A percentile compares a stretch with the other conserved stretches of the same genome.
These are phyloP conservation scores for Fusarium sp. DNA, from an alignment of 2,329 filamentous ascomycete genomes.

Conservation along the genomic window DNA sequence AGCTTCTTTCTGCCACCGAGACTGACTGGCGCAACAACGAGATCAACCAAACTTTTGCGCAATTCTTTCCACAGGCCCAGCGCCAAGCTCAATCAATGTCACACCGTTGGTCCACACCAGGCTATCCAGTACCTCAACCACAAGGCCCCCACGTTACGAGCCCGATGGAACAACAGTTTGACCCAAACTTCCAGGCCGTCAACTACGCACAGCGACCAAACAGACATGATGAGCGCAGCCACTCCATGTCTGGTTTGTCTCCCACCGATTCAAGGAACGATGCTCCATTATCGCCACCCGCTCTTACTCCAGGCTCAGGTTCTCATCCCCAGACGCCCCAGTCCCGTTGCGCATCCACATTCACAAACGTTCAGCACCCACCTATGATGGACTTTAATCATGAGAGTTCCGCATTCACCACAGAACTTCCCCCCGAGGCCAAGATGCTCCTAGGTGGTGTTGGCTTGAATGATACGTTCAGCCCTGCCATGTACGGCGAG, in stretches of 20 bases:
- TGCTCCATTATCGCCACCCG: conserved; percentile 41
- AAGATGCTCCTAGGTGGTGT: conserved; percentile 53
- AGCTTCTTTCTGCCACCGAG: conserved; percentile 53
- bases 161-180: conserved; percentile 33
- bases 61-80: conserved; percentile 58
- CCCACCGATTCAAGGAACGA: conserved; percentile 34
- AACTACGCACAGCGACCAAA: conserved; percentile 36
- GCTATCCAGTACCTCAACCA: conserved; percentile 24
- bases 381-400: conserved; percentile 40
- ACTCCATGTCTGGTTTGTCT: conserved; percentile 35
- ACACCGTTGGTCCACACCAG: conserved; percentile 41
- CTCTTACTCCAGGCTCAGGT: conserved; percentile 46
- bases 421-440: conserved; percentile 57
- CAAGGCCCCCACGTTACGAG: conserved; percentile 26
- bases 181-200: conserved; percentile 42
- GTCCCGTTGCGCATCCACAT: conserved; percentile 37
- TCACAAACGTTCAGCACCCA: conserved; percentile 25
- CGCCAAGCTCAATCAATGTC: conserved; percentile 44
- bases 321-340: conserved; percentile 42
- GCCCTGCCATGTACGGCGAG: conserved; percentile 17
- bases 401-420: conserved; percentile 55
- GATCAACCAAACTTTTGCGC: conserved; percentile 60
- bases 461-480: conserved; percentile 23
- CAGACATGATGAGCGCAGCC: conserved; percentile 30
- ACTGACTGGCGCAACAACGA: conserved; percentile 58